Percentiles rank a stretch among this genome's conserved stretches.
phyloP scores from a whole-genome alignment of 768 basidiomycete species.

The Boletus sensibilis region DNA sequence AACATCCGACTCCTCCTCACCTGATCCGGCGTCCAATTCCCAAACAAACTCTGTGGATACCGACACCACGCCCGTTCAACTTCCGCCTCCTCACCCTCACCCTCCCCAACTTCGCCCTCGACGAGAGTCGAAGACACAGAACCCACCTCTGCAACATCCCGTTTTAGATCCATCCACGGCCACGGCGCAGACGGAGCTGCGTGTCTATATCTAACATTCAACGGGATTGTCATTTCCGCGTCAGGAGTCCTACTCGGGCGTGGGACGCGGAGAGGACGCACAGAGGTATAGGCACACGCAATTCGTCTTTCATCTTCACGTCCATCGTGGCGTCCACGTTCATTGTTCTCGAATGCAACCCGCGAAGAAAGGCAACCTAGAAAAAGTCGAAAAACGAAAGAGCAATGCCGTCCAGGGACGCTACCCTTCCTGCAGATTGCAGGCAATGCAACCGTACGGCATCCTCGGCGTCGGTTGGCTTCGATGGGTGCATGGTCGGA shows the following conservation, averaged over 20 bases:
- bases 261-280: not conserved
- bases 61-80: constrained; percentile 24
- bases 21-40: constrained; percentile 49
- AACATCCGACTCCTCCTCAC: constrained; percentile 28
- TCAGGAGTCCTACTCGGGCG: no score
- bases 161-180: constrained; percentile 31
- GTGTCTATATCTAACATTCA: constrained; percentile 13
- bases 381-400: not conserved
- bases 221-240: no score
- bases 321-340: not conserved
- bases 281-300: not conserved
- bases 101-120: not conserved
- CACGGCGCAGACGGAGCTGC: constrained; percentile 33
- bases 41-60: constrained; percentile 48
- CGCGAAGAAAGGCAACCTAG: no score
- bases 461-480: no score
- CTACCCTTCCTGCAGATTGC: not conserved
- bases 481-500: no score
- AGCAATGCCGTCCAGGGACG: not conserved
- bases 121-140: not conserved
- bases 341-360: not conserved
- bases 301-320: not conserved
- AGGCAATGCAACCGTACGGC: not conserved
- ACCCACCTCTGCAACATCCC: not conserved
- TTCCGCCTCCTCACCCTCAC: not conserved